A percentile compares a stretch with the other conserved stretches of the same genome.
Conservation (phyloP, 2,329 filamentous ascomycete genomes). For the Falciphora oryzae region DNA sequence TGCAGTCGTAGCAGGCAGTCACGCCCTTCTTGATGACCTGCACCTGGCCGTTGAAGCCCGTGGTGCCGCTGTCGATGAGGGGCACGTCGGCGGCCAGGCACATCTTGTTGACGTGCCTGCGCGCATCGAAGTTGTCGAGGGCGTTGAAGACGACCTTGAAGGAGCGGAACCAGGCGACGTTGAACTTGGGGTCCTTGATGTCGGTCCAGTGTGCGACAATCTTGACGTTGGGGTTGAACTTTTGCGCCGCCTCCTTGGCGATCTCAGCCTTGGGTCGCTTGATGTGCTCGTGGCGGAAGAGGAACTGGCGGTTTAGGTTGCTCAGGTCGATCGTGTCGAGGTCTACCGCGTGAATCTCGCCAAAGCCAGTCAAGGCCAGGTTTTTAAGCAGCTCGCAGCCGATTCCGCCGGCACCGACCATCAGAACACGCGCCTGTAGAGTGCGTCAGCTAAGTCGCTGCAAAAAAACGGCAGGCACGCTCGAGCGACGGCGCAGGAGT, state of each 20-base stretch:
- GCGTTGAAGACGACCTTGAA: constrained; percentile 94
- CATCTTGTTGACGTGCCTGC: constrained; percentile 96
- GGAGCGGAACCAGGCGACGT: constrained; percentile 76
- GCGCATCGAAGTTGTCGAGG: constrained; percentile 88
- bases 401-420: constrained; percentile 95
- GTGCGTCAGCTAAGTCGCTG: too few relatives aligned
- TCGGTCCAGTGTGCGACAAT: constrained; percentile 89
- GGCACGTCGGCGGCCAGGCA: constrained; percentile 87
- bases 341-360: constrained; percentile 90
- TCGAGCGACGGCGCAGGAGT: background rate
- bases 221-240: constrained; percentile 83
- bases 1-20: constrained; percentile 96
- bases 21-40: constrained; percentile 90
- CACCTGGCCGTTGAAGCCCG: constrained; percentile 95
- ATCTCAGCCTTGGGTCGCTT: constrained; percentile 96
- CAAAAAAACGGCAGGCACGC: too few relatives aligned
- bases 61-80: constrained; percentile 92
- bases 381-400: constrained; percentile 98
- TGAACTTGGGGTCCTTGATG: constrained; percentile 86
- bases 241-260: constrained; percentile 83
- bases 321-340: constrained; percentile 97
- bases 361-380: constrained; percentile 84
- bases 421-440: constrained; percentile 71
- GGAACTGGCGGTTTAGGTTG: constrained; percentile 95
- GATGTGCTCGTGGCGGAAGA: constrained; percentile 95